Percentiles rank a stretch among this genome's conserved stretches.
Conservation (phyloP, 768 basidiomycete species). For the Amanita phalloides region DNA sequence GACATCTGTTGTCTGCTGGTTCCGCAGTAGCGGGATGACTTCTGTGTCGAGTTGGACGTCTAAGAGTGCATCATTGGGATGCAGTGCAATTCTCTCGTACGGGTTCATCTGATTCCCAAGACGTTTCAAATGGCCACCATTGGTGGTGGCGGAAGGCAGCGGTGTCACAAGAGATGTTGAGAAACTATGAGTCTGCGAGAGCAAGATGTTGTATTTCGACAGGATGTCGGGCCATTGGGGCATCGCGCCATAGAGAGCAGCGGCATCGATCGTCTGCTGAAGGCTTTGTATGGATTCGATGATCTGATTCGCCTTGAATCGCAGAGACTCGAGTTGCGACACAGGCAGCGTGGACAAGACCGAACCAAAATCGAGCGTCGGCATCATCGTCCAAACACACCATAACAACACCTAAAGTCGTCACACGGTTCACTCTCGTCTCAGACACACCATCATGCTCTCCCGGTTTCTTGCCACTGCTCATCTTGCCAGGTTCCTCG, state of each 20-base stretch:
- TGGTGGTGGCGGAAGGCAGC: slow-evolving; percentile 14
- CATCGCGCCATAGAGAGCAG: slow-evolving; percentile 48
- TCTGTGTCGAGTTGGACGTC: slow-evolving; percentile 66
- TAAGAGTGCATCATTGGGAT: slow-evolving; percentile 46
- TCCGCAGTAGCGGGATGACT: slow-evolving; percentile 64
- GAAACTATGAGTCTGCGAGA: slow-evolving; percentile 76
- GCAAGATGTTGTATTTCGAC: slow-evolving; percentile 75
- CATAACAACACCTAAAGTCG: neutral
- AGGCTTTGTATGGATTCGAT: slow-evolving; percentile 65
- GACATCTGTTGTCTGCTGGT: slow-evolving; percentile 72
- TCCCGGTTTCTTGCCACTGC: neutral
- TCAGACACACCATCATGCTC: neutral
- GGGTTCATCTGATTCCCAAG: slow-evolving; percentile 25
- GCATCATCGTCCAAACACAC: neutral
- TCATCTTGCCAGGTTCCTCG: neutral
- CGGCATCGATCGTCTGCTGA: slow-evolving; percentile 51
- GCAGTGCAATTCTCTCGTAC: slow-evolving; percentile 58
- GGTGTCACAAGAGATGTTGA: slow-evolving; percentile 47
- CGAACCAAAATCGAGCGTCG: slow-evolving; percentile 12
- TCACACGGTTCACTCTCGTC: neutral
- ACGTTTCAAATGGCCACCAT: slow-evolving; percentile 2
- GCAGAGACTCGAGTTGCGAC: slow-evolving; percentile 64
- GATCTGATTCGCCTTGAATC: slow-evolving; percentile 70
- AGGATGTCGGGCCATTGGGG: slow-evolving; percentile 81
- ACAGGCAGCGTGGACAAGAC: slow-evolving; percentile 31